Conservation (phyloP, 371 early-diverging fungal genomes). For the Enterocytospora artemiae region DNA sequence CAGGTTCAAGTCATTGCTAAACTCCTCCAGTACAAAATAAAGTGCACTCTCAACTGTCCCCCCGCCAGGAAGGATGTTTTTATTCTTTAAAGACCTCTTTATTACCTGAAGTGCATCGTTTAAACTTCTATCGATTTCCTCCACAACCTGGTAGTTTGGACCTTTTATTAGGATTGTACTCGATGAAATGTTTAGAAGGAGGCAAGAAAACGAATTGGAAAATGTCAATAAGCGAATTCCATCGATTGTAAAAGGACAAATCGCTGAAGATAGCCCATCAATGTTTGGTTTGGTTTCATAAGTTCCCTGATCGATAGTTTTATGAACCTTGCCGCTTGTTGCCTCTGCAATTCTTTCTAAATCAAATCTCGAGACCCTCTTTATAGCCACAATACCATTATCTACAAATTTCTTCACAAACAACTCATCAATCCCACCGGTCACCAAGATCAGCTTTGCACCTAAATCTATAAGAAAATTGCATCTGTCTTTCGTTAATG, state of each 20-base stretch:
- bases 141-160: conserved; percentile 76
- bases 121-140: conserved; percentile 96
- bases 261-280: too few species aligned
- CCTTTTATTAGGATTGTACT: conserved; percentile 69
- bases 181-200: too few species aligned
- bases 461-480: conserved; percentile 84
- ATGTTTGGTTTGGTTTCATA: too few species aligned
- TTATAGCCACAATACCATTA: conserved; percentile 77
- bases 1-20: conserved; percentile 68
- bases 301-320: too few species aligned
- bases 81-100: conserved; percentile 86
- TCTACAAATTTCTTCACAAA: conserved; percentile 92
- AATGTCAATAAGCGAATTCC: too few species aligned
- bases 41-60: conserved; percentile 95
- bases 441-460: conserved; percentile 91
- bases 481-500: conserved; percentile 84
- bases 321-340: conserved; percentile 71
- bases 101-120: conserved; percentile 92
- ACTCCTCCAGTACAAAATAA: conserved; percentile 88
- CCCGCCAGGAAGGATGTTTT: conserved; percentile 89
- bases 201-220: too few species aligned
- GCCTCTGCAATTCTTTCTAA: conserved; percentile 75
- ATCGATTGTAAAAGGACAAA: too few species aligned
- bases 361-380: conserved; percentile 88
- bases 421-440: conserved; percentile 96